Evolutionary conservation across 2,329 filamentous ascomycete species (phyloP), one percentile per base, ranked within the genome.

Genomic region (Lithohypha guttulata): DNA sequence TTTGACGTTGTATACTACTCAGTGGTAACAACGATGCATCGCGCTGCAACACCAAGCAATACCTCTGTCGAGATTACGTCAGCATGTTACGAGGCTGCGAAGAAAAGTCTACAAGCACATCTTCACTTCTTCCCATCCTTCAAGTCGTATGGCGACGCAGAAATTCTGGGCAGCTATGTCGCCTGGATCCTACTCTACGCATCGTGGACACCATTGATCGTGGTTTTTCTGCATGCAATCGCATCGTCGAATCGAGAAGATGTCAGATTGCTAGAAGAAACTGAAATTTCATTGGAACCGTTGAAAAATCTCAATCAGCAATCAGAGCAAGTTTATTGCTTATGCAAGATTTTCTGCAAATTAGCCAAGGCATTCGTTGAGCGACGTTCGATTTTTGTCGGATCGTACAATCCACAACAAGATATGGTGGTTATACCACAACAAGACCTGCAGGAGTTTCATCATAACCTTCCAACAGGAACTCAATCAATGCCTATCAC

Each of bases 171-270:
- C 13, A 18, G 13, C 6, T 37, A 37, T 20, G 23, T 29, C 4
- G 22, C 36, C 3, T 32, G 53, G 49, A 41, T 54, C 9, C 42
- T 54, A 2, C 32, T 54, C 1, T 53, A 45, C 13, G 43, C 47
- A 1, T 53, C 52, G 2, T 53, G 53, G 19, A 54, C 49, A 34
- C 27, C 53, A 0, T 51, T 55, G 25, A 49, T 55, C 15, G 52
- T 55, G 1, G 46, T 52, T 2, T 54, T 55, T 32, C 52, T 51
- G 4, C 53, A 55, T 35, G 53, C 53, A 1, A 53, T 55, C 20
- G 46, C 51, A 3, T 44, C 51, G 6, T 46, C 26, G 4, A 48
- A 42, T 26, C 15, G 29, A 8, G 41, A 45, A 18, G 48, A 52
- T 34, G 33, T 51, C 18, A 34, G 42, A 17, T 41, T 53, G 9